phyloP scores from a whole-genome alignment of 2,329 filamentous ascomycete genomes.

The Ophiocordyceps camponoti-leonardi region DNA sequence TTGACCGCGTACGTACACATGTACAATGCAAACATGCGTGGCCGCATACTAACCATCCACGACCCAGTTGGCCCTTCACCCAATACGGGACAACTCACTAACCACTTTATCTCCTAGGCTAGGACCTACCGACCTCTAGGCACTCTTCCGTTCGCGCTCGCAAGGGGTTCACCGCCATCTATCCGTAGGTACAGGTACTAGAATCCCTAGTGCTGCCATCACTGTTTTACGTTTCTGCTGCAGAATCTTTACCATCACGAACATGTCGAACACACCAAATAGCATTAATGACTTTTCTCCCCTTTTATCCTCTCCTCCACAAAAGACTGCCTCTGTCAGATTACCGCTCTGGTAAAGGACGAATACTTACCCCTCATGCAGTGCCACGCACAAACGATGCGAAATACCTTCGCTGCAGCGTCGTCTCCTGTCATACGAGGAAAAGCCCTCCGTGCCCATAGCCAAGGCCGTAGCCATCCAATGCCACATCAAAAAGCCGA shows the following conservation, averaged over 20 bases:
- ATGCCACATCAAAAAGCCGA: neutral
- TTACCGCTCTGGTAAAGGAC: neutral
- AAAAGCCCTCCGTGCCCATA: slow-evolving; percentile 5
- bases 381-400: neutral
- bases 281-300: neutral
- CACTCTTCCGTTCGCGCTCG: too few relatives aligned
- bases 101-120: too few relatives aligned
- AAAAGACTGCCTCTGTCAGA: neutral
- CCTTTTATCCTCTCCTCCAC: neutral
- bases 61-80: neutral
- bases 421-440: slow-evolving; percentile 9
- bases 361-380: neutral
- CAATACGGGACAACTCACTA: neutral
- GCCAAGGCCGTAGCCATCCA: neutral
- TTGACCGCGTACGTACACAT: neutral
- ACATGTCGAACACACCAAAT: too few relatives aligned
- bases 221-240: neutral
- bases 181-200: too few relatives aligned
- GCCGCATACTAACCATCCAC: neutral
- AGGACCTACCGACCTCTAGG: too few relatives aligned
- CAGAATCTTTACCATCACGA: neutral
- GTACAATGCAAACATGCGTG: too few relatives aligned
- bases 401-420: slow-evolving; percentile 13
- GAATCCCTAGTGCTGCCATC: neutral
- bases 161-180: too few relatives aligned